These are phyloP conservation scores for Wilhelminamyces savonicus DNA, from an alignment of 805 yeast species.

Conservation along the genomic window DNA sequence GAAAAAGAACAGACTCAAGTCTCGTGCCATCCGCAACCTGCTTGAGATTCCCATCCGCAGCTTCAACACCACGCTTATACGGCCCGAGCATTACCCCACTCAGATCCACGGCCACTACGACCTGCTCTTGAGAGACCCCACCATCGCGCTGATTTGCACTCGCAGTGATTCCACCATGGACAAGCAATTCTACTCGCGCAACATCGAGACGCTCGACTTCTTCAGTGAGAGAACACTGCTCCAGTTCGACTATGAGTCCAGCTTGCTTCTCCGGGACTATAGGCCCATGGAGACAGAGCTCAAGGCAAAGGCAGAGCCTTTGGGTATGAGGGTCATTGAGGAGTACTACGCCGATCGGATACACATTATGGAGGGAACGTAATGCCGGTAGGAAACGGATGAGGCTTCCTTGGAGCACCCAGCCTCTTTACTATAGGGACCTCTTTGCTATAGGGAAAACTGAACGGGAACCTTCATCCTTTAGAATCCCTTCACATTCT, in stretches of 20 bases:
- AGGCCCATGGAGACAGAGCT: conserved; percentile 10
- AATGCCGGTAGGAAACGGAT: too few relatives aligned
- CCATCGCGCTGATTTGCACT: too few relatives aligned
- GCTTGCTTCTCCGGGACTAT: conserved; percentile 19
- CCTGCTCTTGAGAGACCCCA: background rate
- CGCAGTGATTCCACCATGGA: conserved; percentile 16
- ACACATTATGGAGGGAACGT: background rate
- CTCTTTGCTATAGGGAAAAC: too few relatives aligned
- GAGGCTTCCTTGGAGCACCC: background rate
- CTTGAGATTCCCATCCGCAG: conserved; percentile 3
- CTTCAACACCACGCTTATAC: conserved; percentile 4
- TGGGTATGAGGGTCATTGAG: conserved; percentile 9
- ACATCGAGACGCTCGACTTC: conserved; percentile 19
- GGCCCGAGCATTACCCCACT: conserved; percentile 8
- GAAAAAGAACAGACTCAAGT: conserved; percentile 7
- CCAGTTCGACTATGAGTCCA: conserved; percentile 18
- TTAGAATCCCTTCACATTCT: too few relatives aligned
- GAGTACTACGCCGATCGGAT: conserved; percentile 12
- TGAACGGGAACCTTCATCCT: too few relatives aligned
- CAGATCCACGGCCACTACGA: conserved; percentile 2
- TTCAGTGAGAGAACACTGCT: conserved; percentile 12
- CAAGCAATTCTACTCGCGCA: conserved; percentile 27
- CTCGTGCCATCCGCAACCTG: conserved; percentile 9
- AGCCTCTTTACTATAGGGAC: background rate
- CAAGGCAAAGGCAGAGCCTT: background rate